Conservation (phyloP, 139 green algal species). For the Chlamydomonas applanata region DNA sequence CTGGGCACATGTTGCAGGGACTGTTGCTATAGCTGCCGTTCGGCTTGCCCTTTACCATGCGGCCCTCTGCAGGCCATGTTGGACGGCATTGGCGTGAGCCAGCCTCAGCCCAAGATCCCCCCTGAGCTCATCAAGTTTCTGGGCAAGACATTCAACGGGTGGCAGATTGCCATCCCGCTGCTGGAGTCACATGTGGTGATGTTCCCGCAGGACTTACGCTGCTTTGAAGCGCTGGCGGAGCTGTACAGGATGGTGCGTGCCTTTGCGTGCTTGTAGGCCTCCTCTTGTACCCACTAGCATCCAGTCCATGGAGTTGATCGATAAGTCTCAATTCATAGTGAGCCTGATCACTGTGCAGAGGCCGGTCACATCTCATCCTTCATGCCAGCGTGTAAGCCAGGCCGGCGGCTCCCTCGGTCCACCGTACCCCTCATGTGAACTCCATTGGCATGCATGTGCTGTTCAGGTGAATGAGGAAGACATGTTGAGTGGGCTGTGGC, state of each 20-base stretch:
- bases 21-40: too few relatives aligned
- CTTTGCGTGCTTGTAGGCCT: background rate
- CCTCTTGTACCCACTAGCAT: too few relatives aligned
- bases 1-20: too few relatives aligned
- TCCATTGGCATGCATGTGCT: background rate
- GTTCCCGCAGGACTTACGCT: constrained; percentile 89
- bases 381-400: too few relatives aligned
- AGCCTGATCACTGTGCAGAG: background rate
- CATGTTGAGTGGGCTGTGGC: constrained; percentile 88
- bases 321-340: too few relatives aligned
- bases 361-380: too few relatives aligned
- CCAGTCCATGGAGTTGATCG: too few relatives aligned
- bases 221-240: constrained; percentile 86
- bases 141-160: constrained; percentile 93
- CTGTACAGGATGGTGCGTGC: constrained; percentile 65
- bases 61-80: constrained; percentile 77
- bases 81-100: constrained; percentile 88
- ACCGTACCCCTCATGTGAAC: too few relatives aligned
- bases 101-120: constrained; percentile 98
- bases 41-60: background rate
- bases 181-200: constrained; percentile 94
- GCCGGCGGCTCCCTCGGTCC: too few relatives aligned
- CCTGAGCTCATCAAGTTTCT: constrained; percentile 98
- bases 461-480: constrained; percentile 80
- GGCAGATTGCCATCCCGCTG: constrained; percentile 95